Percentiles rank a stretch among this genome's conserved stretches.
phyloP scores from a whole-genome alignment of 108 stramenopile species.

The Skeletonema menzelii region DNA sequence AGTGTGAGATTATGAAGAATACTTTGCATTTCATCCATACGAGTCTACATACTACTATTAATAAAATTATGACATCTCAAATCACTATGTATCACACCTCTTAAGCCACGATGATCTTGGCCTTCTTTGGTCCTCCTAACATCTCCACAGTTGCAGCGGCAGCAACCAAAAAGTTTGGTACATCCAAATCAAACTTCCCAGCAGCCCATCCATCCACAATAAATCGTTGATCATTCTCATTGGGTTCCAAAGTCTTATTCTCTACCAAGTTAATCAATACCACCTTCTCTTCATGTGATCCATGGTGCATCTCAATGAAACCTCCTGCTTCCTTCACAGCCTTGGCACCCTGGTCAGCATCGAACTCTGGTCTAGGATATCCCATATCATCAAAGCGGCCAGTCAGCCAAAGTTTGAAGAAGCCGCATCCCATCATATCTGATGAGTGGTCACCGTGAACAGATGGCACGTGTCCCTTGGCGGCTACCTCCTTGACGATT shows the following conservation, averaged over 20 bases:
- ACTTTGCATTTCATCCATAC: neutral
- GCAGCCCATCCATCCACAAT: conserved; percentile 30
- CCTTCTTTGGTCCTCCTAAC: conserved; percentile 32
- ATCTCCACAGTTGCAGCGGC: conserved; percentile 34
- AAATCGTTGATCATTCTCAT: conserved; percentile 23
- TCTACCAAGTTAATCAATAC: conserved; percentile 25
- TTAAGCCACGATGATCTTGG: conserved; percentile 14
- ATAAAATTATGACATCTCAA: neutral
- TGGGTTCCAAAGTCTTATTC: conserved; percentile 26
- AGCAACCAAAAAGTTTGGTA: conserved; percentile 24
- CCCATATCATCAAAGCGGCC: conserved; percentile 31
- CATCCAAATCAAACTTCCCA: conserved; percentile 13
- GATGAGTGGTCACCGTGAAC: conserved; percentile 26
- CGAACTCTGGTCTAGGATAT: conserved; percentile 27
- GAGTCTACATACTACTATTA: neutral
- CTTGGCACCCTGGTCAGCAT: conserved; percentile 25
- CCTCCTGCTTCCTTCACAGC: conserved; percentile 30
- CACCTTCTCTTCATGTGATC: conserved; percentile 23
- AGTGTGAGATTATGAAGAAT: neutral
- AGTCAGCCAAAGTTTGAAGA: conserved; percentile 32
- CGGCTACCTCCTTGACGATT: conserved; percentile 12
- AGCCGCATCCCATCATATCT: conserved; percentile 10
- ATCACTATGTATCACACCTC: neutral
- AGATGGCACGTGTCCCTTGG: conserved; percentile 18
- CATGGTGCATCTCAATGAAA: conserved; percentile 24